phyloP scores from a whole-genome alignment of 164 flowering plant genomes.

The Echeveria elegans region DNA sequence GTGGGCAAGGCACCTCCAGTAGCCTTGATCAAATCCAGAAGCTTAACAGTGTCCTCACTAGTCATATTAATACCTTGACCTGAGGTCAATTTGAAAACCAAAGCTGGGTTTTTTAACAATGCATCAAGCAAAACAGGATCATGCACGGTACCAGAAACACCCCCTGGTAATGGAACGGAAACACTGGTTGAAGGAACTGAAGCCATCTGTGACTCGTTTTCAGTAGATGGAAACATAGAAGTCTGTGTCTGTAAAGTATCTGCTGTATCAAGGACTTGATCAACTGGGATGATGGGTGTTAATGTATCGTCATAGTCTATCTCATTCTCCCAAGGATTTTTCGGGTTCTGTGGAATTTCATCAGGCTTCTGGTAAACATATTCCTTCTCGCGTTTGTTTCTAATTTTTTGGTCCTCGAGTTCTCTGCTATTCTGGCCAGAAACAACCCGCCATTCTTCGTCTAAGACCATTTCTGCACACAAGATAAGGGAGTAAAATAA shows the following conservation, averaged over 20 bases:
- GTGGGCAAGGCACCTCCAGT: conserved; percentile 30
- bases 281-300: conserved; percentile 71
- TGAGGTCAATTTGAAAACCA: conserved; percentile 83
- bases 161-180: conserved; percentile 3
- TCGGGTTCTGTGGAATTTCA: conserved; percentile 72
- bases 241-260: conserved; percentile 17
- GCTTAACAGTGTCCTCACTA: conserved; percentile 50
- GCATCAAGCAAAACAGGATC: conserved; percentile 88
- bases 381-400: conserved; percentile 72
- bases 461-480: conserved; percentile 62
- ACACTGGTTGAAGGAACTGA: conserved; percentile 16
- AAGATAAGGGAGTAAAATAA: conserved; percentile 14
- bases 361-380: conserved; percentile 31
- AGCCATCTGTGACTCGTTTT: conserved; percentile 11
- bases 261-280: conserved; percentile 61
- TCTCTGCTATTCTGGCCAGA: conserved; percentile 84
- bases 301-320: conserved; percentile 86
- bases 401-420: conserved; percentile 57
- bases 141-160: conserved; percentile 31
- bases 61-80: conserved; percentile 64
- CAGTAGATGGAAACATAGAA: conserved; percentile 13
- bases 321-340: conserved; percentile 95
- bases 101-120: conserved; percentile 76
- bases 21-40: conserved; percentile 75
- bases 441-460: conserved; percentile 47